Evolutionary conservation across 768 basidiomycete species (phyloP).

Genomic region (Tephrocybe sp.): DNA sequence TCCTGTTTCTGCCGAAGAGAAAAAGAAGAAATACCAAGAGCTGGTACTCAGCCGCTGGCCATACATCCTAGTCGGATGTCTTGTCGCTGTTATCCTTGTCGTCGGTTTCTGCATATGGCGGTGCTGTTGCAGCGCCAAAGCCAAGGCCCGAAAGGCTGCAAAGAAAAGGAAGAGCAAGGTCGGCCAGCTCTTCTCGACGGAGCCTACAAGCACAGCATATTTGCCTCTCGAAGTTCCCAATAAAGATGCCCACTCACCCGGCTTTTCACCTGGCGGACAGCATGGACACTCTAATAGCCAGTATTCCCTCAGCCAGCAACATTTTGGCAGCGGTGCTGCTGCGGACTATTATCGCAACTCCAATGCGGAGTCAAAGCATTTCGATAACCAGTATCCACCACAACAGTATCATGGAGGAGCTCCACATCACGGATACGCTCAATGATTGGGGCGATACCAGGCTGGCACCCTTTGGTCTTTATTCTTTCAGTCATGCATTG

Average conservation of each 20-base stretch:
- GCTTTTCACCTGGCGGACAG: conserved; percentile 5
- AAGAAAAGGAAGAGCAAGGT: conserved; percentile 17
- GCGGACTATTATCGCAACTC: conserved; percentile 6
- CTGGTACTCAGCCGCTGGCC: conserved; percentile 70
- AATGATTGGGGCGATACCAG: neutral
- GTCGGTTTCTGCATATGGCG: conserved; percentile 54
- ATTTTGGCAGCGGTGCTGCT: neutral
- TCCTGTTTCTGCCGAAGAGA: conserved; percentile 60
- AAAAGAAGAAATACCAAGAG: conserved; percentile 65
- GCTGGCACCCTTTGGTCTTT: neutral
- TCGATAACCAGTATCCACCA: neutral
- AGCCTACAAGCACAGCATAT: conserved; percentile 28
- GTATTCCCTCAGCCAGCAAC: conserved; percentile 11
- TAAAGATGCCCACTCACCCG: conserved; percentile 9
- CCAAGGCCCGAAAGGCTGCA: conserved; percentile 21
- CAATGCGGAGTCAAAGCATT: neutral
- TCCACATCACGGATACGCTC: neutral
- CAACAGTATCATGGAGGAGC: neutral
- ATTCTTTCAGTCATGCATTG: neutral
- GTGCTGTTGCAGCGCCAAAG: conserved; percentile 47
- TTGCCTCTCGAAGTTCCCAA: conserved; percentile 24
- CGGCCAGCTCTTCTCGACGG: conserved; percentile 20
- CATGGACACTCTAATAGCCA: conserved; percentile 12
- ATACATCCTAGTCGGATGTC: conserved; percentile 62
- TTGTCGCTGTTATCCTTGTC: conserved; percentile 45